Conservation (phyloP, 306 rosid species). For the Phaseolus lunatus region DNA sequence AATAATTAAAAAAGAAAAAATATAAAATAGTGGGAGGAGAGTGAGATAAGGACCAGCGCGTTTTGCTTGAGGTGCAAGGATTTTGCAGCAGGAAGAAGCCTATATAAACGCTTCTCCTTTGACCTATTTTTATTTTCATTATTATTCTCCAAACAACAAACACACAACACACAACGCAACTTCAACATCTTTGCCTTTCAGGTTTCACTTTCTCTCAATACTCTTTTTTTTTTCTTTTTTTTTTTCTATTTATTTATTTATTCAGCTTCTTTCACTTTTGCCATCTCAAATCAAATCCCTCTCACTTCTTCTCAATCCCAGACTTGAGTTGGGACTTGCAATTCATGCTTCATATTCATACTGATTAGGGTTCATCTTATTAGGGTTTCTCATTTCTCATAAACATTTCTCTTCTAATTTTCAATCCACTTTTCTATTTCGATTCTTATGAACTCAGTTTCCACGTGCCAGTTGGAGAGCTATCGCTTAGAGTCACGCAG, state of each 20-base stretch:
- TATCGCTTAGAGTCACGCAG: constrained; percentile 1
- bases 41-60: neutral
- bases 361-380: neutral
- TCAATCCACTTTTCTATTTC: neutral
- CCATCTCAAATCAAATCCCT: too few relatives aligned
- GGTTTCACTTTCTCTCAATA: neutral
- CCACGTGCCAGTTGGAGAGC: constrained; percentile 10
- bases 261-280: neutral
- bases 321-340: too few relatives aligned
- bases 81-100: neutral
- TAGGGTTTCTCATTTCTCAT: too few relatives aligned
- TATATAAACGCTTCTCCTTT: constrained; percentile 24
- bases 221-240: neutral
- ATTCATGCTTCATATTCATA: too few relatives aligned
- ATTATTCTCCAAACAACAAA: neutral
- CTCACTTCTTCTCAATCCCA: too few relatives aligned
- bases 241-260: too few relatives aligned
- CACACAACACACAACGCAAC: neutral
- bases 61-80: constrained; percentile 35
- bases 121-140: neutral
- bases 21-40: neutral
- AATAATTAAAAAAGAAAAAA: too few relatives aligned
- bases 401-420: too few relatives aligned
- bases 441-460: neutral
- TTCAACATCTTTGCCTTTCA: neutral